Conservation (phyloP, 225 moss, liverwort and hornwort genomes). For the Lunularia cruciata region DNA sequence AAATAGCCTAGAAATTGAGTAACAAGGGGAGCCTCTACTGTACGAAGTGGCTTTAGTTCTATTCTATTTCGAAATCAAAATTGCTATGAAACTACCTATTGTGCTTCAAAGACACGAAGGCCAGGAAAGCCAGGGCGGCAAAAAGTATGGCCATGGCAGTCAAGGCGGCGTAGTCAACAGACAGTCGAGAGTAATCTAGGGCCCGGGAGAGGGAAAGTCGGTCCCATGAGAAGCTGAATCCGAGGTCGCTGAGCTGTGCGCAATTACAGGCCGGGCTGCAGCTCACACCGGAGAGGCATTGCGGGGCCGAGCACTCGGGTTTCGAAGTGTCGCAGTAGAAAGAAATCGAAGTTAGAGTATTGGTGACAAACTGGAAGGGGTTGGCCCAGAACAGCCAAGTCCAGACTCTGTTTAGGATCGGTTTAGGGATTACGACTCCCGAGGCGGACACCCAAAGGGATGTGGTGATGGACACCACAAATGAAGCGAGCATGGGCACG, state of each 20-base stretch:
- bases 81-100: slow-evolving; percentile 28
- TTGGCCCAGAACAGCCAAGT: slow-evolving; percentile 29
- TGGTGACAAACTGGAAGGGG: slow-evolving; percentile 35
- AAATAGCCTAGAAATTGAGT: too few relatives aligned
- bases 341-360: slow-evolving; percentile 29
- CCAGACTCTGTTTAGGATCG: neutral
- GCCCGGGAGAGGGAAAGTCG: neutral
- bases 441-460: slow-evolving; percentile 25
- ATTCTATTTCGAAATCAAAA: too few relatives aligned
- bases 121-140: slow-evolving; percentile 24
- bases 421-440: slow-evolving; percentile 23
- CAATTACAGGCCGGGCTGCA: slow-evolving; percentile 29
- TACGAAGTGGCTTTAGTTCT: too few relatives aligned
- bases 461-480: slow-evolving; percentile 27
- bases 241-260: slow-evolving; percentile 14
- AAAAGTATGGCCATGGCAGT: slow-evolving; percentile 20
- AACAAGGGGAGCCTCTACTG: too few relatives aligned
- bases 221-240: slow-evolving; percentile 12
- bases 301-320: neutral
- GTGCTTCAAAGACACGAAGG: slow-evolving; percentile 34
- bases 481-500: slow-evolving; percentile 30
- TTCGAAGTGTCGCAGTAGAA: slow-evolving; percentile 20
- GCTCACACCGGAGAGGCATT: neutral
- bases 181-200: slow-evolving; percentile 13
- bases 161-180: slow-evolving; percentile 22